Conservation (phyloP, 148 eudicot species). For the Cornus kousa region DNA sequence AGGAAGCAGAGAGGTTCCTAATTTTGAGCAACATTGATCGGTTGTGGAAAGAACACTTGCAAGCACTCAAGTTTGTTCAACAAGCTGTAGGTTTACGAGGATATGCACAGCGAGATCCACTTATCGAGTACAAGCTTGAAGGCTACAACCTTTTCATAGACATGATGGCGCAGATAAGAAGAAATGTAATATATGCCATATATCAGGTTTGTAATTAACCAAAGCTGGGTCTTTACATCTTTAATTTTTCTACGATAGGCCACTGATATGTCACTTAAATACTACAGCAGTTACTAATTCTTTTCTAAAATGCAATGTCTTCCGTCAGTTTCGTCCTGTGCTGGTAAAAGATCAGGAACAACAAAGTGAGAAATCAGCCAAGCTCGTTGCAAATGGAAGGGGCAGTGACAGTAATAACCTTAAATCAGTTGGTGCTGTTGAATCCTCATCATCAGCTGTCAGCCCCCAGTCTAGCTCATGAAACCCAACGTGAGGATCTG, state of each 20-base stretch:
- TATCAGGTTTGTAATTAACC: conserved; percentile 69
- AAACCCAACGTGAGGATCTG: background rate
- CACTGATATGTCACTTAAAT: background rate
- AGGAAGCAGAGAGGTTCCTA: conserved; percentile 93
- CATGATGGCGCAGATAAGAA: conserved; percentile 98
- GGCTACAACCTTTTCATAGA: conserved; percentile 97
- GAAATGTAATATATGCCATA: conserved; percentile 92
- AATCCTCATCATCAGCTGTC: conserved; percentile 35
- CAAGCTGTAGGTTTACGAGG: conserved; percentile 99
- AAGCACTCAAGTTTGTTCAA: conserved; percentile 91
- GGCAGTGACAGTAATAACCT: conserved; percentile 21
- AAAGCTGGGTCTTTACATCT: conserved; percentile 5
- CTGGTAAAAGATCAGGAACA: conserved; percentile 71
- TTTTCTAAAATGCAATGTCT: conserved; percentile 1
- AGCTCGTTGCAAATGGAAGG: conserved; percentile 35
- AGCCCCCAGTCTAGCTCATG: conserved; percentile 21
- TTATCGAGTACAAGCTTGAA: conserved; percentile 97
- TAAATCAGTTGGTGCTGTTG: conserved; percentile 26
- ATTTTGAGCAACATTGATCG: conserved; percentile 94
- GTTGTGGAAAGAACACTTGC: conserved; percentile 98
- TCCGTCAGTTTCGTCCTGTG: conserved; percentile 80
- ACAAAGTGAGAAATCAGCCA: conserved; percentile 31
- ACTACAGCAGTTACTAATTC: background rate
- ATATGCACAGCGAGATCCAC: conserved; percentile 97
- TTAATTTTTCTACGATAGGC: background rate